Evolutionary conservation across 2,329 filamentous ascomycete genomes (phyloP).

Genomic region (Ilyonectria robusta): DNA sequence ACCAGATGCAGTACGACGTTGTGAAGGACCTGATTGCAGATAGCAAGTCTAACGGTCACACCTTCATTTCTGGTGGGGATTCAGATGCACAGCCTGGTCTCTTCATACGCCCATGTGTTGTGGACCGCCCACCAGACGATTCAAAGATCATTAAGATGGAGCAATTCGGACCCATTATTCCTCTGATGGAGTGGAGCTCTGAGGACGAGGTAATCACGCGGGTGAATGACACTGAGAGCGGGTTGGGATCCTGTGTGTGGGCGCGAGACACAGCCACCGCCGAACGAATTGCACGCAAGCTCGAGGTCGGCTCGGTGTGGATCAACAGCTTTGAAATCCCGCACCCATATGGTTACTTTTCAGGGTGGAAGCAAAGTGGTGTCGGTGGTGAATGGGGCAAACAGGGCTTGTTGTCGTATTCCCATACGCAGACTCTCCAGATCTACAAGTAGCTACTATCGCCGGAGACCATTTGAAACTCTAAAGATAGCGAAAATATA

Average conservation of each 20-base stretch:
- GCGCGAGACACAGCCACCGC: conserved; percentile 3
- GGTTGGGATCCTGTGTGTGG: conserved; percentile 16
- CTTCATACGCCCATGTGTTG: conserved; percentile 70
- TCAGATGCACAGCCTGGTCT: conserved; percentile 59
- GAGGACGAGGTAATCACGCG: conserved; percentile 71
- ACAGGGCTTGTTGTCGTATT: conserved; percentile 10
- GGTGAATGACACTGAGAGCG: conserved; percentile 60
- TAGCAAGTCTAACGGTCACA: conserved; percentile 57
- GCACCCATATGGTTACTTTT: conserved; percentile 11
- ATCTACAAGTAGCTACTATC: conserved; percentile 7
- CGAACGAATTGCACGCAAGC: background rate
- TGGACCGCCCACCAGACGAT: conserved; percentile 70
- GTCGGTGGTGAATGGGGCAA: conserved; percentile 18
- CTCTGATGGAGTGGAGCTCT: conserved; percentile 70
- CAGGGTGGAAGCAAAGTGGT: conserved; percentile 20
- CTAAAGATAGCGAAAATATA: background rate
- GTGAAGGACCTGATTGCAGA: conserved; percentile 59
- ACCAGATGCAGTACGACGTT: conserved; percentile 74
- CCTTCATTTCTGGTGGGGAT: conserved; percentile 44
- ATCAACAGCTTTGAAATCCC: conserved; percentile 19
- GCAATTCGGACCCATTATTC: conserved; percentile 69
- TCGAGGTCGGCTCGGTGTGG: conserved; percentile 15
- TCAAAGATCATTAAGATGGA: conserved; percentile 69
- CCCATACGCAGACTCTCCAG: conserved; percentile 9
- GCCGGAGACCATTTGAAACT: background rate